Base-by-base conservation (phyloP, 495 filamentous ascomycete genomes). In the Penicillium roqueforti region DNA sequence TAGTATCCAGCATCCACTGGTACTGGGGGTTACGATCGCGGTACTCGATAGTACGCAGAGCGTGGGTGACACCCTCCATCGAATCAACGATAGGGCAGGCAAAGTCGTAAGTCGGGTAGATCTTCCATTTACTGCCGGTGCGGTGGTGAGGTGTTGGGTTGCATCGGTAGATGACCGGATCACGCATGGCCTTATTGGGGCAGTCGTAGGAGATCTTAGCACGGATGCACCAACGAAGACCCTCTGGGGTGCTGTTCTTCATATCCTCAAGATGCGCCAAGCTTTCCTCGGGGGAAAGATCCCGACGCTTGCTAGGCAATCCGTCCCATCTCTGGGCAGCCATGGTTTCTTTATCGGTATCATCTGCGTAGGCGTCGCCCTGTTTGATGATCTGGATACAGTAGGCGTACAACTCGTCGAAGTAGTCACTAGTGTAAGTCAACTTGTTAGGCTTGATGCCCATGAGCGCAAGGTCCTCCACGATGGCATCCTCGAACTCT, bases 11-110 rank as follows among this genome's bases (percentile, higher is more conserved):
- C 78, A 98, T 91, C 93, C 93, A 98, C 66, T 93, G 84, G 75
- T 97, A 98, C 74, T 96, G 92, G 10, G 89, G 87, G 71, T 98
- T 97, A 47, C 93, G 89, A 72, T 98, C 95, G 36, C 91, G 87
- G 76, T 97, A 98, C 76, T 98, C 93, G 54, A 91, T 97, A 1
- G 93, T 95, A 57, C 95, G 83, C 47, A 98, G 81, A 25, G 93
- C 93, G 67, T 97, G 93, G 11, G 93, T 97, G 46, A 97, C 89
- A 38, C 91, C 91, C 73, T 97, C 92, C 59, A 92, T 71, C 23
- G 84, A 83, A 71, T 98, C 93, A 40, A 98, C 84, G 36, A 97
- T 83, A 13, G 95, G 93, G 70, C 90, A 95, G 56, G 86, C 87
- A 63, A 96, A 93, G 69, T 96, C 92, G 67, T 97, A 97, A 43